phyloP scores from a whole-genome alignment of 345 rosid species.

The Cochlearia excelsa region DNA sequence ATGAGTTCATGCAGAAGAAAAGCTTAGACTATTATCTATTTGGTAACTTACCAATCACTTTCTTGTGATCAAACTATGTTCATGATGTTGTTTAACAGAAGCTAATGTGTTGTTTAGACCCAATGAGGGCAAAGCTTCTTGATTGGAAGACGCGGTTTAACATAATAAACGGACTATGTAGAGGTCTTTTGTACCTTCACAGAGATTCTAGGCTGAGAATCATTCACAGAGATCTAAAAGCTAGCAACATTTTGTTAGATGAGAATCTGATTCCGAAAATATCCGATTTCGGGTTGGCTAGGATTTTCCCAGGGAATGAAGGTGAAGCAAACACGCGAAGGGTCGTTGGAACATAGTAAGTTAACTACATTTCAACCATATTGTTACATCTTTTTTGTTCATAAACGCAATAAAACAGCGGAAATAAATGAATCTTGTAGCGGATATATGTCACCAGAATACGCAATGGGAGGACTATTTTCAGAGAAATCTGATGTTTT shows the following conservation, averaged over 20 bases:
- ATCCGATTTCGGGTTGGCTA: constrained; percentile 50
- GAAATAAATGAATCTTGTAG: constrained; percentile 19
- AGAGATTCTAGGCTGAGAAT: constrained; percentile 22
- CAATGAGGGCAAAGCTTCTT: constrained; percentile 1
- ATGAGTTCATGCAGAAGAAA: constrained; percentile 44
- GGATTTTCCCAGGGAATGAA: constrained; percentile 38
- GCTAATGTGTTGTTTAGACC: constrained; percentile 1
- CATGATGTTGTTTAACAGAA: background rate
- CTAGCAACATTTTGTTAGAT: constrained; percentile 40
- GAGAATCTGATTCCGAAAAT: constrained; percentile 48
- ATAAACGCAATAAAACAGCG: too few species aligned
- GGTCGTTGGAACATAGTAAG: constrained; percentile 51
- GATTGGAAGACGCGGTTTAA: constrained; percentile 10
- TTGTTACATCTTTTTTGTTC: background rate
- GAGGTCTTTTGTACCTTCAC: constrained; percentile 23
- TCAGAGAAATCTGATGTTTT: constrained; percentile 48
- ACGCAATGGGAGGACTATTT: constrained; percentile 43
- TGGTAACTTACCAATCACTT: background rate
- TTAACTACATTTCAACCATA: background rate
- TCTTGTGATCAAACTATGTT: background rate
- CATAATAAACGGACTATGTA: constrained; percentile 14
- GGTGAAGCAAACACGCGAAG: constrained; percentile 45
- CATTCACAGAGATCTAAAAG: constrained; percentile 3
- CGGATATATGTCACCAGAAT: constrained; percentile 54
- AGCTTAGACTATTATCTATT: constrained; percentile 11